Conservation (phyloP, 1,139 yeast species). For the Yamadazyma pseudoaaseri region DNA sequence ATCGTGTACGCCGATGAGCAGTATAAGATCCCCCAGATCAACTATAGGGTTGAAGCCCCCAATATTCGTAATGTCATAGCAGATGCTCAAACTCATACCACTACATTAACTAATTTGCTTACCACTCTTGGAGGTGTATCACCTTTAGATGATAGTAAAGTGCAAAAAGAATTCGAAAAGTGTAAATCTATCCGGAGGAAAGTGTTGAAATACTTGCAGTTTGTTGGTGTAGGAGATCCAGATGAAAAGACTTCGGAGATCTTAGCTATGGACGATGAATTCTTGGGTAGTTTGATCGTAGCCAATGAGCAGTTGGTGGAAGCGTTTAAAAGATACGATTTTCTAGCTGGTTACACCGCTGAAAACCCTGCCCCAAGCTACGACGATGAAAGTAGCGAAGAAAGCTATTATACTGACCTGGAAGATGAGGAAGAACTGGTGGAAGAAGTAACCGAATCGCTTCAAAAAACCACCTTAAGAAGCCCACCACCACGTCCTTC, state of each 20-base stretch:
- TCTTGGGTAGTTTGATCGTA: conserved; percentile 76
- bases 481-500: conserved; percentile 37
- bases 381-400: conserved; percentile 28
- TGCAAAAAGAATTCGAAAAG: conserved; percentile 62
- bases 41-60: conserved; percentile 71
- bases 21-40: conserved; percentile 65
- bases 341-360: conserved; percentile 35
- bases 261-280: conserved; percentile 61
- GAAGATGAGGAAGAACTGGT: conserved; percentile 21
- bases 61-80: conserved; percentile 69
- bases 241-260: conserved; percentile 28
- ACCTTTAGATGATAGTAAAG: conserved; percentile 62
- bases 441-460: conserved; percentile 5
- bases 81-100: conserved; percentile 72
- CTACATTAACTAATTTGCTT: conserved; percentile 67
- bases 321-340: conserved; percentile 68
- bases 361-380: conserved; percentile 37
- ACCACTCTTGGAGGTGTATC: conserved; percentile 50
- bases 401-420: conserved; percentile 46
- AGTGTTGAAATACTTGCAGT: conserved; percentile 77
- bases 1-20: conserved; percentile 50
- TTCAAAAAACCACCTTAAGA: conserved; percentile 8
- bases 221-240: conserved; percentile 57
- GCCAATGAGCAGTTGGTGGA: conserved; percentile 87
- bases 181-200: conserved; percentile 77